Evolutionary conservation across 176 grass and related monocot genomes (phyloP), one percentile per base, ranked within the genome.

Genomic region (Avena insularis): DNA sequence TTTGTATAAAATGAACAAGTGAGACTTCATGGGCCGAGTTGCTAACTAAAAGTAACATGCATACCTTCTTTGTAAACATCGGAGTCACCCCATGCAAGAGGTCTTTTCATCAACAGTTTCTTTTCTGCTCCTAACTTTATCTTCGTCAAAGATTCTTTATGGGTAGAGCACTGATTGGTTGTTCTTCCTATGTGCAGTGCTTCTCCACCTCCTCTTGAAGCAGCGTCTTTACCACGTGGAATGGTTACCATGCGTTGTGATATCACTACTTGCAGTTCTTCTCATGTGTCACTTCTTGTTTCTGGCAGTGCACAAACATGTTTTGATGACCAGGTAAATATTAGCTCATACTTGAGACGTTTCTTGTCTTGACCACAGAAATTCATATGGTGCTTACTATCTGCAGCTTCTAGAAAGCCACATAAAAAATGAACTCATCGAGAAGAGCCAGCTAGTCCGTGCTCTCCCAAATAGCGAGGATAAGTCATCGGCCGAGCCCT

Each of bases 231-330:
- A 83, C 95, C 97, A 74, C 97, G 92, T 77, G 97, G 97, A 70
- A 95, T 99, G 86, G 89, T 99, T 65, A 99, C 97, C 9, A 99
- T 99, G 97, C 94, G 97, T 29, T 99, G 97, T 66, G 97, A 99
- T 83, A 78, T 99, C 60, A 91, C 83, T 59, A 99, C 97, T 48
- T 93, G 88, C 75, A 99, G 97, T 91, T 90, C 80, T 43, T 91
- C 97, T 85, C 97, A 99, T 84, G 93, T 99, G 27, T 99, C 97
- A 56, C 90, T 99, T 43, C 82, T 99, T 0, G 97, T 99, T 74
- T 99, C 97, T 85, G 97, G 94, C 47, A 96, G 97, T 53, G 94
- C 97, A 66, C 97, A 99, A n/a, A 99, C 94, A 90, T 99, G 97
- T 91, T 99, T 99, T 87, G 94, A 99, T 64, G 94, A 99, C 36